Evolutionary conservation across 257 asterid genomes (phyloP), one percentile per base, ranked within the genome.

Genomic region (Henckelia pumila): DNA sequence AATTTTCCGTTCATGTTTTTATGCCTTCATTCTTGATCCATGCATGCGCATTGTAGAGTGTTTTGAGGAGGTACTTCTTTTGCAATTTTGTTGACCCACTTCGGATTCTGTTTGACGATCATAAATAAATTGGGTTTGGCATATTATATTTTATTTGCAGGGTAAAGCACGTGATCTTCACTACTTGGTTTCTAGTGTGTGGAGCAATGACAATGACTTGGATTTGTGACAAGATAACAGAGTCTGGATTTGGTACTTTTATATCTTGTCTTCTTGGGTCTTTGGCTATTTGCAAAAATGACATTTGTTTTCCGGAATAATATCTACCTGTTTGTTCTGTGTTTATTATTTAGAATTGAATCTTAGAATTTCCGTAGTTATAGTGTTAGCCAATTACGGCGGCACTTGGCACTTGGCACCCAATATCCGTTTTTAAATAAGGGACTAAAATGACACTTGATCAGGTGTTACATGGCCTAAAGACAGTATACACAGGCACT

Each of bases 191-290:
- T 68, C 76, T 94, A 85, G 99, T 87, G 60, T 86, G 88, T 71
- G 99, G 99, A 76, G 99, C 97, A 26, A 91, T 94, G 96, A 88
- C 96, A 67, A 83, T 82, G 84, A 85, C 91, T 59, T 88, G 97
- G 97, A 94, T 94, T 32, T 91, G 92, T 40, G 99, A 94, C 80
- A 84, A 82, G 79, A 94, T 94, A 75, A 20, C 99, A 2, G 99
- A 94, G 76, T 83, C 96, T 30, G 99, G 99, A 71, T 94, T 94
- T 71, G 99, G 97, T 94, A 91, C 24, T 66, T 24, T 23, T 30
- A 40, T 49, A 22, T 50, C 20, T 21, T 21, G 26, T 58, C 23
- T 64, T 61, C 52, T 57, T 16, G n/a, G 21, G 2, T 50, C 53
- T 61, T 22, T 61, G 20, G 56, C 68, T 40, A 57, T 29, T 40